phyloP scores from a whole-genome alignment of 148 eudicot species.

The Silene latifolia region DNA sequence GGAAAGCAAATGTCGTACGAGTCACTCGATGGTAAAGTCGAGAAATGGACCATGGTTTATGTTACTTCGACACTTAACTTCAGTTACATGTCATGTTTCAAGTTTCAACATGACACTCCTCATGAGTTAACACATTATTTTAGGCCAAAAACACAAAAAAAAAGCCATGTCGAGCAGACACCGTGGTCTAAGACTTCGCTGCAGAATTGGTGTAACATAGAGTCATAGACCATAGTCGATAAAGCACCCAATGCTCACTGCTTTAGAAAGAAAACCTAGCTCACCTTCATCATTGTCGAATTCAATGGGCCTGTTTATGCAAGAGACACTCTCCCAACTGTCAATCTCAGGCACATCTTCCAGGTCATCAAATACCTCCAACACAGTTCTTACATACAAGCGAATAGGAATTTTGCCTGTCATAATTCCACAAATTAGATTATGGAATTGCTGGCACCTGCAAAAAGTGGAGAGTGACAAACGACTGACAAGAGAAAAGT shows the following conservation, averaged over 20 bases:
- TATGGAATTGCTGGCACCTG: background rate
- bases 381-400: conserved; percentile 54
- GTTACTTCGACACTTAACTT: too few relatives aligned
- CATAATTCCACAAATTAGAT: conserved; percentile 10
- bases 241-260: background rate
- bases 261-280: conserved; percentile 5
- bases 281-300: conserved; percentile 57
- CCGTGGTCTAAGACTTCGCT: background rate
- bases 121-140: too few relatives aligned
- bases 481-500: background rate
- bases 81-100: too few relatives aligned
- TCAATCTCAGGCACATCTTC: conserved; percentile 65
- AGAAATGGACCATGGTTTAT: background rate
- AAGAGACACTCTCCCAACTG: conserved; percentile 80
- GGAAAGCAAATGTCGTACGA: background rate
- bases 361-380: conserved; percentile 57
- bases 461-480: background rate
- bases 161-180: background rate
- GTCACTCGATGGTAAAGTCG: background rate
- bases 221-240: background rate
- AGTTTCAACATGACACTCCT: background rate
- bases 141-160: background rate
- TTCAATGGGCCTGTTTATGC: conserved; percentile 82
- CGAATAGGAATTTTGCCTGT: conserved; percentile 93
- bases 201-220: background rate